These are phyloP conservation scores for Amoebophrya sp. DNA, from an alignment of 169 alveolate species.

Conservation along the genomic window DNA sequence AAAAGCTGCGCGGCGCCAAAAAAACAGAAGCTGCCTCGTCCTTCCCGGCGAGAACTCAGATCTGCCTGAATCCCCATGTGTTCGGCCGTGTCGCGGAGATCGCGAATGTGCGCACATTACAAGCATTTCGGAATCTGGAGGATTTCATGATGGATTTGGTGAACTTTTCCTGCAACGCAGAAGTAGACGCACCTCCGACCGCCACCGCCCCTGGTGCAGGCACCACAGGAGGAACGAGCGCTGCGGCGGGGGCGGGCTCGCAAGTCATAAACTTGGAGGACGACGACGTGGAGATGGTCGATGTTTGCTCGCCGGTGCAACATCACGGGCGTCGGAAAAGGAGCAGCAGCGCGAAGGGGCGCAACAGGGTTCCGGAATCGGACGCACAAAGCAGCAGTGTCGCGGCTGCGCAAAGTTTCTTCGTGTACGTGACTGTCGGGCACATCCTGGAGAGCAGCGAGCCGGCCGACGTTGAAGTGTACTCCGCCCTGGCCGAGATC, in stretches of 20 bases:
- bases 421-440: background rate
- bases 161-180: background rate
- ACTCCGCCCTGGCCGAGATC: background rate
- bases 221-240: background rate
- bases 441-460: background rate
- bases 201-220: background rate
- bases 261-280: background rate
- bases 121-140: background rate
- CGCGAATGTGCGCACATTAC: background rate
- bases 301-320: background rate
- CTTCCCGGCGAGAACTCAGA: background rate
- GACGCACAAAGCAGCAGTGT: background rate
- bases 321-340: background rate
- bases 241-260: background rate
- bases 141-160: background rate
- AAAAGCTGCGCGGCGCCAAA: background rate
- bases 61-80: background rate
- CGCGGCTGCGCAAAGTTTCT: background rate
- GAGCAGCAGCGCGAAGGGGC: background rate
- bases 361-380: background rate
- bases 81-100: background rate
- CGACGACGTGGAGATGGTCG: background rate
- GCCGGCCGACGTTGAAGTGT: background rate
- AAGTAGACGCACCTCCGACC: too few relatives aligned
- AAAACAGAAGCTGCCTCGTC: background rate